These are phyloP conservation scores for Nannochloris sp. DNA, from an alignment of 139 green algal species.

Conservation along the genomic window DNA sequence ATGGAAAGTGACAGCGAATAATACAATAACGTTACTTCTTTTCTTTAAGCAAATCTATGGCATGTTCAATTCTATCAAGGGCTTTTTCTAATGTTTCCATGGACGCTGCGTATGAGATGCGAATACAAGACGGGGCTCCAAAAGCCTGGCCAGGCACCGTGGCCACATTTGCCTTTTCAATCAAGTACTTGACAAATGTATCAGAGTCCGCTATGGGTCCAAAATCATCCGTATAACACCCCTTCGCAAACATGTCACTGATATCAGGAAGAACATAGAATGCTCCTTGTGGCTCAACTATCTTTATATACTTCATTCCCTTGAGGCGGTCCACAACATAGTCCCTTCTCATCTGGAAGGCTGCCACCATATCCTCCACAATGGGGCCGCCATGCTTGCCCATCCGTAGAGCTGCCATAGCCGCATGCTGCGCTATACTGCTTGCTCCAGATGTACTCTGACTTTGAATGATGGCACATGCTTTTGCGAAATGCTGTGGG, in stretches of 20 bases:
- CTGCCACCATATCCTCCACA: conserved; percentile 70
- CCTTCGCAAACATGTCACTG: conserved; percentile 60
- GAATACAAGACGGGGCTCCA: conserved; percentile 73
- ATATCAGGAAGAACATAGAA: conserved; percentile 95
- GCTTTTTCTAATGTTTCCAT: conserved; percentile 68
- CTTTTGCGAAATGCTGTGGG: conserved; percentile 68
- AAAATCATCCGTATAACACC: conserved; percentile 47
- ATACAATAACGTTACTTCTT: not conserved
- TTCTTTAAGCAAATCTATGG: conserved; percentile 34
- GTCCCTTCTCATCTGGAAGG: conserved; percentile 66
- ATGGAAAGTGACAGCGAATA: conserved; percentile 29
- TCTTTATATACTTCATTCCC: conserved; percentile 62
- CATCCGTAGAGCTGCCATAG: conserved; percentile 75
- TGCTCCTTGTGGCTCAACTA: conserved; percentile 65
- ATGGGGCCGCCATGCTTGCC: conserved; percentile 60
- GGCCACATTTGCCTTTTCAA: conserved; percentile 65
- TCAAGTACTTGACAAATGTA: conserved; percentile 50
- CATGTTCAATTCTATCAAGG: conserved; percentile 56
- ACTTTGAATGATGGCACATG: conserved; percentile 74
- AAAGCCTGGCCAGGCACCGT: conserved; percentile 93
- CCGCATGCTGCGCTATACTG: conserved; percentile 80
- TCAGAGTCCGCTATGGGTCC: conserved; percentile 72
- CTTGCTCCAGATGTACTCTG: conserved; percentile 78
- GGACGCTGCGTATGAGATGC: conserved; percentile 88
- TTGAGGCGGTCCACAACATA: conserved; percentile 58